Evolutionary conservation across 2,329 filamentous ascomycete genomes (phyloP).

Genomic region (Drechslerella coelobrocha): DNA sequence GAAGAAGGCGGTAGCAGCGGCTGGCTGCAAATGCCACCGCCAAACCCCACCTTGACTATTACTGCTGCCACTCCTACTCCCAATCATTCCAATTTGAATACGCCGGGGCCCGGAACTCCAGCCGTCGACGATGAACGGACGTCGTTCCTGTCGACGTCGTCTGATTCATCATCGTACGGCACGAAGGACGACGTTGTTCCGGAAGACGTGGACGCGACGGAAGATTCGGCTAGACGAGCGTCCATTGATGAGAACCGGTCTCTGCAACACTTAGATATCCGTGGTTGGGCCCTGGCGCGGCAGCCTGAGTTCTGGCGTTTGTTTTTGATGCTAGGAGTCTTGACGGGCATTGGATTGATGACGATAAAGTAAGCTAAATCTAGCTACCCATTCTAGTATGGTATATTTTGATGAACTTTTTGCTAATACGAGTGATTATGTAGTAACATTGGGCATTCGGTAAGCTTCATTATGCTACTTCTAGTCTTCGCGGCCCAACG

Average conservation of each 20-base stretch:
- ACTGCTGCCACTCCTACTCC: slow-evolving; percentile 49
- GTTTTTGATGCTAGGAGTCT: slow-evolving; percentile 84
- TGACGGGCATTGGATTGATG: slow-evolving; percentile 94
- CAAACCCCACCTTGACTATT: slow-evolving; percentile 38
- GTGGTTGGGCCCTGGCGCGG: slow-evolving; percentile 76
- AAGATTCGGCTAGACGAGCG: slow-evolving; percentile 31
- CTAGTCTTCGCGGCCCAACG: neutral
- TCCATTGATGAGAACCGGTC: slow-evolving; percentile 38
- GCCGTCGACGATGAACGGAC: slow-evolving; percentile 71
- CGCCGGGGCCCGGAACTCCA: slow-evolving; percentile 35
- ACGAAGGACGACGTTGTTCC: slow-evolving; percentile 52
- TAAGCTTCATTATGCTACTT: slow-evolving; percentile 30
- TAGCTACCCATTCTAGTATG: neutral
- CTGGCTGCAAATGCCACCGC: slow-evolving; percentile 21
- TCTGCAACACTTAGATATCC: slow-evolving; percentile 73
- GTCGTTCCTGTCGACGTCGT: slow-evolving; percentile 74
- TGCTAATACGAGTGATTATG: slow-evolving; percentile 55
- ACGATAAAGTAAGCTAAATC: slow-evolving; percentile 85
- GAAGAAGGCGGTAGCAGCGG: slow-evolving; percentile 36
- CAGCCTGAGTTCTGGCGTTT: slow-evolving; percentile 87
- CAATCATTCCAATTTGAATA: slow-evolving; percentile 37
- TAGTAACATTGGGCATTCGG: slow-evolving; percentile 79
- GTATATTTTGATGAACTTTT: neutral
- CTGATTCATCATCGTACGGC: slow-evolving; percentile 59
- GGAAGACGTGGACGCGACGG: slow-evolving; percentile 66